Base-by-base conservation (phyloP, 2,329 filamentous ascomycete genomes). In the Blastomyces gilchristii region DNA sequence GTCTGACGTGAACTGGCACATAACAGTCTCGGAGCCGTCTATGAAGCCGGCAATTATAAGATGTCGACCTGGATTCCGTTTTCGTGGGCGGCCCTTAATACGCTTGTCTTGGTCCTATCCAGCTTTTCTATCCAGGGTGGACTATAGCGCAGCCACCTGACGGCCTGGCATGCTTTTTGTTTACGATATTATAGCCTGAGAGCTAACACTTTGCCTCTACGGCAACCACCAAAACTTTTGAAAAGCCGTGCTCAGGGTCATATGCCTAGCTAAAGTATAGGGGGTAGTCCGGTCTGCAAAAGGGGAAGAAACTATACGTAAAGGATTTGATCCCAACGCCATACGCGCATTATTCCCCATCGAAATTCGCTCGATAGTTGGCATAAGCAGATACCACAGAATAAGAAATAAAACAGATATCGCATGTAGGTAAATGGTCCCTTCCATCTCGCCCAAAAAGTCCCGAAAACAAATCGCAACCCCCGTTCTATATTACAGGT, bases 31-130 rank as follows among this genome's bases (percentile, higher is more conserved):
- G 90, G 89, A 14, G 89, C 87, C 9, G 84, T 93, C 45, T 96
- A 96, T 72, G 84, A 86, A 68, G 84, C 88, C 2, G 92, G 91
- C 53, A 90, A 88, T 75, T 96, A 93, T 73, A 82, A 86, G 70
- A 94, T 96, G 91, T 93, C 91, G 56, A 96, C 92, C 0, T 96
- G 91, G 91, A 89, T 96, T 60, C 92, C 92, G 0, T 88, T 94
- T 71, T 83, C 92, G 28, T 96, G 92, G 92, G 90, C 86, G 0
- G 82, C 90, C 71, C 88, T 93, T 74, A 96, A 91, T 73, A 86
- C 93, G 11, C 75, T 96, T 57, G 83, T 95, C 39, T 79, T 97
- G 56, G 85, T 96, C 59, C 80, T 96, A 66, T 94, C 91, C 5
- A 94, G 90, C 3, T 96, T 96, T 74, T 90, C 91, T n/a, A 92